Conservation (phyloP, 148 eudicot species). For the Camellia japonica region DNA sequence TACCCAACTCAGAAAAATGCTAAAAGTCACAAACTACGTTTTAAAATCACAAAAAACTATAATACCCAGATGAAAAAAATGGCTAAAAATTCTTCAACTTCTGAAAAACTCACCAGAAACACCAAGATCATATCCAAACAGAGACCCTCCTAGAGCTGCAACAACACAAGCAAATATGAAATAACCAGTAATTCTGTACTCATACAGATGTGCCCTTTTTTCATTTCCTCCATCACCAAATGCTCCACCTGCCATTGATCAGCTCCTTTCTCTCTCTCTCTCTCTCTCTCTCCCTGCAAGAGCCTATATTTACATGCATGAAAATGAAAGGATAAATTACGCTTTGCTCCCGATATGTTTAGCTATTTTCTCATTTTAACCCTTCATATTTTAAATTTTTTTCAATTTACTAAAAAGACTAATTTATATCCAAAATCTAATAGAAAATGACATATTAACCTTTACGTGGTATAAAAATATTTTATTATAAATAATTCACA, state of each 20-base stretch:
- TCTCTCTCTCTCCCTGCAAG: background rate
- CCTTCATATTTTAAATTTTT: too few relatives aligned
- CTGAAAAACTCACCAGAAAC: conserved; percentile 55
- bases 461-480: too few relatives aligned
- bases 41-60: background rate
- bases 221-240: conserved; percentile 24
- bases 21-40: background rate
- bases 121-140: conserved; percentile 88
- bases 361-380: too few relatives aligned
- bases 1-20: background rate
- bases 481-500: too few relatives aligned
- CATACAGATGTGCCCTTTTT: conserved; percentile 55
- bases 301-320: too few relatives aligned
- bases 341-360: too few relatives aligned
- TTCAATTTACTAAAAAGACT: too few relatives aligned
- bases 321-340: too few relatives aligned
- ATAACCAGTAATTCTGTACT: conserved; percentile 59
- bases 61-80: background rate
- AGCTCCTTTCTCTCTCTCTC: background rate
- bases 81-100: background rate
- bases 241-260: conserved; percentile 65
- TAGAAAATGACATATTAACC: too few relatives aligned
- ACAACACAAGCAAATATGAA: conserved; percentile 66
- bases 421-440: too few relatives aligned
- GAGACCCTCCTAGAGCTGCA: conserved; percentile 74